A percentile compares a stretch with the other conserved stretches of the same genome.
These are phyloP conservation scores for Geranium rotundifolium DNA, from an alignment of 345 rosid species.

Conservation along the genomic window DNA sequence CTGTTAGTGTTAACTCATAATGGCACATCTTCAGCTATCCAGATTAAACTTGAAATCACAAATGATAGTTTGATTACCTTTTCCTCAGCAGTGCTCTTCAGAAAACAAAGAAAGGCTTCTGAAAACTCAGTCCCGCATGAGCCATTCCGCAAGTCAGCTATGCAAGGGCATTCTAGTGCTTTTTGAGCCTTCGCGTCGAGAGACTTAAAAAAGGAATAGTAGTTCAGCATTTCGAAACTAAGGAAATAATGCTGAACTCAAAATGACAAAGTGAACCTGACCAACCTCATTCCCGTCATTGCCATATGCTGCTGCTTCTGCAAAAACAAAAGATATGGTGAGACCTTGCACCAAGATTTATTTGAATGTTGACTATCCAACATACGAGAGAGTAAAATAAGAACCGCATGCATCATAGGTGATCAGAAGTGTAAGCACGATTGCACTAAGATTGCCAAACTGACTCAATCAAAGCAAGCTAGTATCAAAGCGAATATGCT, in stretches of 20 bases:
- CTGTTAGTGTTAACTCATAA: background rate
- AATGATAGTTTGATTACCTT: constrained; percentile 34
- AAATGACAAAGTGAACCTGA: background rate
- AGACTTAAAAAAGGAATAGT: constrained; percentile 40
- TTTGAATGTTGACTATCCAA: background rate
- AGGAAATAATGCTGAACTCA: background rate
- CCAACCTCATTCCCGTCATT: constrained; percentile 45
- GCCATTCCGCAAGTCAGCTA: constrained; percentile 67
- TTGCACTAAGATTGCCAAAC: too few relatives aligned
- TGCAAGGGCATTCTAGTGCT: constrained; percentile 87
- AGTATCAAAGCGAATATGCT: too few relatives aligned
- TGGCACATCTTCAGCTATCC: too few relatives aligned
- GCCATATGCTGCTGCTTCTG: constrained; percentile 81
- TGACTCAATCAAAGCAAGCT: too few relatives aligned
- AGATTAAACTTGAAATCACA: background rate
- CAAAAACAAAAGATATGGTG: constrained; percentile 12
- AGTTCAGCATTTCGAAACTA: constrained; percentile 14
- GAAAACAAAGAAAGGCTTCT: constrained; percentile 73
- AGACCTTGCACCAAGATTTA: constrained; percentile 7
- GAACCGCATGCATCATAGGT: background rate
- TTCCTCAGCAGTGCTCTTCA: constrained; percentile 74
- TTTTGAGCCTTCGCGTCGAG: constrained; percentile 64
- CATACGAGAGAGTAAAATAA: background rate
- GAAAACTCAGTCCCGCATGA: constrained; percentile 71
- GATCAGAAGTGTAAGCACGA: too few relatives aligned